Evolutionary conservation across 352 stramenopile genomes (phyloP), one percentile per base, ranked within the genome.

Genomic region (Phytopythium cucurbitacearum): DNA sequence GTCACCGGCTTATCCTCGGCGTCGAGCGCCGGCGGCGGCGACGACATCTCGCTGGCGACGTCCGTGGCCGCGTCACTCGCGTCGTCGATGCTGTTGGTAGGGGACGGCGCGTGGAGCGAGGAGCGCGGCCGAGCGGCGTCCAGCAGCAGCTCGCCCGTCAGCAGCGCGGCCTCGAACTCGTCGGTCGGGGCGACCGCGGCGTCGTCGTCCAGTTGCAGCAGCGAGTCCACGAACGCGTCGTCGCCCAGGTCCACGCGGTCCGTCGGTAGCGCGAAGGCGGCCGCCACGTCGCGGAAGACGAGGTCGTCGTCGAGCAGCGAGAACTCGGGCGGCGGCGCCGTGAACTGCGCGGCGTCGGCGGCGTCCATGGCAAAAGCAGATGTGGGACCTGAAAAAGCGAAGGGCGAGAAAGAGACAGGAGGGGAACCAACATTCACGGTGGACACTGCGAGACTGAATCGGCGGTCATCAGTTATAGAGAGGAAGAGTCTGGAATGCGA

Each of bases 291-390:
- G 37, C 77, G 61, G 42, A 76, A 60, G 40, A 86, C 64, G 28
- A 86, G 64, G 21, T 28, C 21, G 40, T 83, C 74, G 64, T 81
- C 74, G 65, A 82, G 69, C 53, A 85, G 40, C 36, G 53, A 64
- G 39, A 70, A 57, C 41, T 67, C 62, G 42, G 43, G 43, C 43
- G 43, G 43, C 13, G 44, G 9, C 21, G 35, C 47, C 33, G 43
- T 11, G 7, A 63, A 44, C 28, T 60, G 53, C 15, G 21, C 13
- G 21, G 57, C 45, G 11, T 51, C 41, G 39, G 33, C 33, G 2
- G 36, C 39, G 32, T 53, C 40, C 43, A 48, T 46, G 51, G 33
- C 45, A 45, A 54, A 28, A 28, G 21, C 21, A 2, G 21, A 28
- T 28, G 21, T 28, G 21, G 21, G 21, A 28, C 21, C 21, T 28